Base-by-base conservation (phyloP, 2,329 filamentous ascomycete genomes). In the Monilinia fructigena region DNA sequence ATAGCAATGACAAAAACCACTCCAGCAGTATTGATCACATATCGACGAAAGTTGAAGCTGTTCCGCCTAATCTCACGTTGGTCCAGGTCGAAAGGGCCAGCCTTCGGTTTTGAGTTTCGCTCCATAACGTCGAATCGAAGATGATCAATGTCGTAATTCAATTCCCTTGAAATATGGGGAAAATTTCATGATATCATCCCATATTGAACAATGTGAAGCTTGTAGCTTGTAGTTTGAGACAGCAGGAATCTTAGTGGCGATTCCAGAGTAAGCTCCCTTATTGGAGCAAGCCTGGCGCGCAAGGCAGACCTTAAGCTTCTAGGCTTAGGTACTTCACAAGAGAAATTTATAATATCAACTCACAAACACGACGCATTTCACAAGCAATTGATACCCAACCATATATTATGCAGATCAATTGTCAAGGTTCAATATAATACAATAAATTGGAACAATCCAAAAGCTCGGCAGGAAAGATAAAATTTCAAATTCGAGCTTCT, bases 211-310 rank as follows among this genome's bases (percentile, higher is more conserved):
- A 40, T 26, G 8, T 61, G 47, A 48, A 61, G 45, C 23, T 59
- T 50, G 23, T 23, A 61, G 63, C 31, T 65, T 40, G 31, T 28
- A 50, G 47, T 47, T 53, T 40, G 40, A n/a, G 50, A 31, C 26
- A n/a, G 45, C 16, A 14, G 26, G 23, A 18, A 28, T 14, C 12
- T 42, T 42, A 28, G 18, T 28, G 18, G 63, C 42, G 54, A 23
- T 42, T 59, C 23, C 23, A 7, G 14, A 14, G 12, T 12, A 65
- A 65, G 47, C 42, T 59, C 62, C 14, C 28, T 48, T 60, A 38
- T 12, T 38, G 45, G 45, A 38, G 60, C 35, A 23, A 53, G 63
- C 63, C 63, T 65, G 47, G 42, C 63, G 63, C 63, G 63, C 63
- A 65, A 65, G 63, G 63, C 63, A 60, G n/a, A 50, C 31, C 45